Percentiles rank a stretch among this genome's conserved stretches.
phyloP scores from a whole-genome alignment of 1,284 basidiomycete genomes.

The Irpex sp. region DNA sequence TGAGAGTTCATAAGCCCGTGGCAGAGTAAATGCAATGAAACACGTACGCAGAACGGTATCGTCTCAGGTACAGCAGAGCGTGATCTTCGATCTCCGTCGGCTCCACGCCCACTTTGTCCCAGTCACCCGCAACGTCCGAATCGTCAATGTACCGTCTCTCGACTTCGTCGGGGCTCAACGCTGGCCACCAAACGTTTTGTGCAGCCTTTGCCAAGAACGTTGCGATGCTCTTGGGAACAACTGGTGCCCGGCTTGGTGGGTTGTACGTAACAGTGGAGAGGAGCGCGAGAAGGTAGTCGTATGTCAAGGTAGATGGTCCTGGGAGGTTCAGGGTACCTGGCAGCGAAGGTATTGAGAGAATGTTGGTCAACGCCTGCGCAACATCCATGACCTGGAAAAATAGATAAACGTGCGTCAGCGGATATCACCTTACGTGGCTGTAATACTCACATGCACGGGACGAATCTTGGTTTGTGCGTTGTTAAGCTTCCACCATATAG shows the following conservation, averaged over 20 bases:
- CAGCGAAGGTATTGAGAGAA: constrained; percentile 63
- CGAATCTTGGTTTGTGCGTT: constrained; percentile 82
- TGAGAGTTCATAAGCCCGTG: background rate
- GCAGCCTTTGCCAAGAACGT: constrained; percentile 61
- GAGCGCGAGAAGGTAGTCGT: constrained; percentile 82
- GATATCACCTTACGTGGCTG: background rate
- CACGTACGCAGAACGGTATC: constrained; percentile 81
- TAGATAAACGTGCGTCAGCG: background rate
- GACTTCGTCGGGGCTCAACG: constrained; percentile 90
- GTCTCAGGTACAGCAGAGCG: constrained; percentile 88
- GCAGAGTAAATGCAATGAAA: constrained; percentile 8
- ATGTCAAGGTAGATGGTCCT: constrained; percentile 86
- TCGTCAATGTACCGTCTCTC: constrained; percentile 88
- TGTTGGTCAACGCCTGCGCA: constrained; percentile 84
- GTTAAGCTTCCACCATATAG: constrained; percentile 96
- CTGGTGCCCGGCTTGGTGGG: constrained; percentile 64
- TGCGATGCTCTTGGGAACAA: constrained; percentile 78
- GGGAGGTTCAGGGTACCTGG: constrained; percentile 79
- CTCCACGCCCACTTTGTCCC: constrained; percentile 60
- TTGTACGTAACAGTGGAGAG: constrained; percentile 81
- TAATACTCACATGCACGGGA: constrained; percentile 80
- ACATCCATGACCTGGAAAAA: constrained; percentile 80
- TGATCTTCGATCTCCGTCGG: constrained; percentile 89
- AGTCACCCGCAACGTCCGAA: constrained; percentile 57
- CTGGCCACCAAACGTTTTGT: constrained; percentile 91